Evolutionary conservation across 768 basidiomycete species (phyloP).

Genomic region (Leccinum disarticulatum): DNA sequence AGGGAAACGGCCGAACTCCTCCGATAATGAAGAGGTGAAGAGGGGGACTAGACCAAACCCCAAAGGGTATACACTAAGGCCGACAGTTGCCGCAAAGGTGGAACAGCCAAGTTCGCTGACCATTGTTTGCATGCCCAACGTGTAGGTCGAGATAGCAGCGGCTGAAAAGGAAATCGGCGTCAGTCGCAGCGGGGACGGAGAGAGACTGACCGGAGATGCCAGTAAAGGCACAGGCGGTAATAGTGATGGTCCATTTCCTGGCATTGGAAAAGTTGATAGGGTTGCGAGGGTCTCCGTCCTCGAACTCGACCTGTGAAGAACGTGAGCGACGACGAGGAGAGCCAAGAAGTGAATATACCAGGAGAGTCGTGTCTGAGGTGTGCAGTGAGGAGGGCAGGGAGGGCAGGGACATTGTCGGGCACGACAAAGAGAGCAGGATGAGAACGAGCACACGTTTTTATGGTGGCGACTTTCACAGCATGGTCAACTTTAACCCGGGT

Average conservation of each 20-base stretch:
- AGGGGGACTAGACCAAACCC: constrained; percentile 66
- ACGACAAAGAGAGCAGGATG: neutral
- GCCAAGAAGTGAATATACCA: constrained; percentile 9
- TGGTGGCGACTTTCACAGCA: constrained; percentile 5
- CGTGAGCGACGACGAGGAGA: constrained; percentile 4
- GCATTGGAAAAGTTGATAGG: constrained; percentile 38
- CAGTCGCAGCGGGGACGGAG: neutral
- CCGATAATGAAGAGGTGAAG: constrained; percentile 66
- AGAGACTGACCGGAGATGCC: constrained; percentile 29
- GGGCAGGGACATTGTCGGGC: constrained; percentile 9
- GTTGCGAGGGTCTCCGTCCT: constrained; percentile 38
- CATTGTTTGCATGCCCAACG: constrained; percentile 59
- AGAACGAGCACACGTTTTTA: constrained; percentile 5
- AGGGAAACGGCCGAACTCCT: constrained; percentile 68
- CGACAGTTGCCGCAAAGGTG: constrained; percentile 45
- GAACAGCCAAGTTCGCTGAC: constrained; percentile 44
- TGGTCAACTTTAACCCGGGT: constrained; percentile 14
- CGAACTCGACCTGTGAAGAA: constrained; percentile 39
- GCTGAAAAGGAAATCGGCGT: constrained; percentile 34
- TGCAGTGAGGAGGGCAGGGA: constrained; percentile 20
- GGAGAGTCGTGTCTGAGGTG: constrained; percentile 10
- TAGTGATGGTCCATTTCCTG: constrained; percentile 44
- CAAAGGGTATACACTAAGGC: constrained; percentile 52
- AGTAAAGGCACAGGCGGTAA: constrained; percentile 36
- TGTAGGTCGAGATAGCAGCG: constrained; percentile 50